Evolutionary conservation across 495 filamentous ascomycete species (phyloP).

Genomic region (Penicillium soppii): DNA sequence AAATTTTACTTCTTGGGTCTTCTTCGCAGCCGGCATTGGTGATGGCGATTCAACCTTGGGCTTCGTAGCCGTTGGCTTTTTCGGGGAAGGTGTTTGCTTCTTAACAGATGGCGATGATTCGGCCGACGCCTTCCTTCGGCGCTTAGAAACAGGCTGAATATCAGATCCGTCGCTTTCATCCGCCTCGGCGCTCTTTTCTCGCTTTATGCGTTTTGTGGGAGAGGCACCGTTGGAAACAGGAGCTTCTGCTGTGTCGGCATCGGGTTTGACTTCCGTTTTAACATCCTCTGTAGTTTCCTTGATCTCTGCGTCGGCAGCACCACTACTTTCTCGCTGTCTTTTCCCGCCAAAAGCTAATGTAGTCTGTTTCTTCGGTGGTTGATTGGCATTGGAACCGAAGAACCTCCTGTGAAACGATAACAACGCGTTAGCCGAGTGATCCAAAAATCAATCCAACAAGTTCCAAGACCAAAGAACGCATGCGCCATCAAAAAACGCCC

Average conservation of each 20-base stretch:
- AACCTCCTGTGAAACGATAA: conserved; percentile 32
- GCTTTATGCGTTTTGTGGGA: conserved; percentile 29
- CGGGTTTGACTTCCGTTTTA: conserved; percentile 20
- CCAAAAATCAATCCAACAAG: not conserved
- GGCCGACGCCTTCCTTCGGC: conserved; percentile 30
- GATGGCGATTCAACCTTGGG: conserved; percentile 16
- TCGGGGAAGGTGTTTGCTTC: conserved; percentile 27
- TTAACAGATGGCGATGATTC: conserved; percentile 12
- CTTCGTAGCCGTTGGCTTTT: conserved; percentile 22
- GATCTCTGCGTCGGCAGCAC: conserved; percentile 12
- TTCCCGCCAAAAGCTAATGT: conserved; percentile 63
- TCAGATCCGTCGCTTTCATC: conserved; percentile 52
- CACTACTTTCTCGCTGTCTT: conserved; percentile 25
- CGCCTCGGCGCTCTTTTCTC: conserved; percentile 33
- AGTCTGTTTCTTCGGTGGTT: conserved; percentile 66
- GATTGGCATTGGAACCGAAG: conserved; percentile 42
- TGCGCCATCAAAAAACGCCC: conserved; percentile 6
- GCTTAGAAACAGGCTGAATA: conserved; percentile 50
- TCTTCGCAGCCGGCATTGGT: conserved; percentile 27
- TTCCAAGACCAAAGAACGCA: not conserved
- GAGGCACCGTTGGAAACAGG: conserved; percentile 5
- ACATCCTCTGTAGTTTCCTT: conserved; percentile 45
- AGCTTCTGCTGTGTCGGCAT: conserved; percentile 17
- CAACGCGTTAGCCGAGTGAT: not conserved
- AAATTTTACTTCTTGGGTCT: conserved; percentile 38